Percentiles rank a stretch among this genome's conserved stretches.
Evolutionary conservation across 78 protist species (phyloP).

Genomic region (Planoprotostelium fungivorum): DNA sequence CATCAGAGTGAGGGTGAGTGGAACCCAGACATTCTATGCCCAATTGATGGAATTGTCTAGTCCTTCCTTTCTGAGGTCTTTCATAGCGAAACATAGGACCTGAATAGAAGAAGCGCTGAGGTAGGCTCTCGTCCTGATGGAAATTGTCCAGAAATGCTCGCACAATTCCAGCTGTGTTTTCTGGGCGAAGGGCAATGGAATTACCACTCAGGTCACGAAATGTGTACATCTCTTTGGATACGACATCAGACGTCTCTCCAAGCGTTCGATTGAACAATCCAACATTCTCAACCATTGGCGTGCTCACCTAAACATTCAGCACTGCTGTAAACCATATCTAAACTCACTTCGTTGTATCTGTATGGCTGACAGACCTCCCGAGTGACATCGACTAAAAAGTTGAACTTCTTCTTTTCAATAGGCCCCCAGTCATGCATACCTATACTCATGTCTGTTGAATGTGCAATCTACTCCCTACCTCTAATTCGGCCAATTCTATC

Average conservation of each 20-base stretch:
- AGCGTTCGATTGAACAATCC: slow-evolving; percentile 42
- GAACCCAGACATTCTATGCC: slow-evolving; percentile 48
- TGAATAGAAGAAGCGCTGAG: slow-evolving; percentile 33
- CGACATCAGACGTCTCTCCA: slow-evolving; percentile 48
- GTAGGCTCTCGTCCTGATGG: neutral
- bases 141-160: slow-evolving; percentile 20
- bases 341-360: neutral
- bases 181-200: slow-evolving; percentile 45
- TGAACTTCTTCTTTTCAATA: neutral
- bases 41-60: slow-evolving; percentile 51
- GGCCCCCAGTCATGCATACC: neutral
- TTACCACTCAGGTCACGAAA: slow-evolving; percentile 19
- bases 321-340: neutral
- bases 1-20: slow-evolving; percentile 23
- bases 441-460: neutral
- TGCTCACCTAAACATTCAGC: slow-evolving; percentile 3
- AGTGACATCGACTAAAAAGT: neutral
- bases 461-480: neutral
- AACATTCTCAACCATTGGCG: slow-evolving; percentile 52
- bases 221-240: slow-evolving; percentile 58
- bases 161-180: slow-evolving; percentile 59
- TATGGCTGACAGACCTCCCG: neutral
- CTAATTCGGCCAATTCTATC: neutral
- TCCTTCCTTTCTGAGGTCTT: slow-evolving; percentile 63
- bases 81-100: slow-evolving; percentile 76